Conservation (phyloP, 2,329 filamentous ascomycete genomes). For the Pseudopyricularia cyperi region DNA sequence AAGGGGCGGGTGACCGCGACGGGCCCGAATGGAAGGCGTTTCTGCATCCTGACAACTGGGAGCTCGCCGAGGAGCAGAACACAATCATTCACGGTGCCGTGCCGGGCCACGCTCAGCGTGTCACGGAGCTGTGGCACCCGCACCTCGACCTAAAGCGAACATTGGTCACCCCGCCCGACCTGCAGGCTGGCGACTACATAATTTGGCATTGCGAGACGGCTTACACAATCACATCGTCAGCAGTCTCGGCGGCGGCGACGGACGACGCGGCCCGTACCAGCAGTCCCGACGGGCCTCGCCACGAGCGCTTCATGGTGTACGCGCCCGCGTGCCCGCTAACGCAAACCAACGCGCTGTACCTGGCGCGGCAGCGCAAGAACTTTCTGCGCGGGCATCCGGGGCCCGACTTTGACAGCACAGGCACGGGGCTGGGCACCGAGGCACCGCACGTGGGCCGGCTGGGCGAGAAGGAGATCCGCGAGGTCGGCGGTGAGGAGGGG, state of each 20-base stretch:
- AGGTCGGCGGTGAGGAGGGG: constrained; percentile 34
- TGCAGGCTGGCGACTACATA: constrained; percentile 44
- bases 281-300: constrained; percentile 22
- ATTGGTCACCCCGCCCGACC: constrained; percentile 39
- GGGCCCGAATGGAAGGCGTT: constrained; percentile 36
- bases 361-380: constrained; percentile 43
- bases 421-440: constrained; percentile 35
- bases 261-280: constrained; percentile 13
- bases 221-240: constrained; percentile 38
- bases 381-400: constrained; percentile 40
- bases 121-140: constrained; percentile 45
- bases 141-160: constrained; percentile 39
- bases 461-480: constrained; percentile 36
- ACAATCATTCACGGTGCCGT: constrained; percentile 47
- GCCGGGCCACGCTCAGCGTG: constrained; percentile 42
- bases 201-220: constrained; percentile 45
- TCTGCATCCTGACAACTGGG: constrained; percentile 31
- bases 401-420: constrained; percentile 42
- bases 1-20: constrained; percentile 12
- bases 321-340: constrained; percentile 41
- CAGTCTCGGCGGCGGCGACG: constrained; percentile 12
- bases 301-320: constrained; percentile 36
- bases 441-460: constrained; percentile 34
- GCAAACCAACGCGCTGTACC: constrained; percentile 43
- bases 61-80: constrained; percentile 32